Base-by-base conservation (phyloP, 2,329 filamentous ascomycete genomes). In the Ophiosphaerella narmari region DNA sequence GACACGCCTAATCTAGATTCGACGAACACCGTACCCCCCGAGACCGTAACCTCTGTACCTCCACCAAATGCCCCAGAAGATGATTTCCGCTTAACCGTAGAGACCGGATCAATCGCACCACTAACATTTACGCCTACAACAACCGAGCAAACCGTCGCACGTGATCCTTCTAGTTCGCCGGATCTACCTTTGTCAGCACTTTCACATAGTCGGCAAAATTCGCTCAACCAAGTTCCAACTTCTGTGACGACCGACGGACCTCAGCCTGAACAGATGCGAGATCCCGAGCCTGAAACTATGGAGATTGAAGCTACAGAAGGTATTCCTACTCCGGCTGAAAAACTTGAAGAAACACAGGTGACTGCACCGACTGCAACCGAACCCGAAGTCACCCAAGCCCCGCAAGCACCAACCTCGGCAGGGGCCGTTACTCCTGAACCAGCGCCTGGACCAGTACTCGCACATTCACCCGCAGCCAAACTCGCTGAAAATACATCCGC, bases 131-230 rank as follows among this genome's bases (percentile, higher is more conserved):
- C 39, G 2, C 31, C 52, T 13, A 53, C 59, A 41, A 42, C 48
- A 12, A 34, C 14, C 8, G 44, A 49, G 21, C 42, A 43, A 26
- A 39, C 39, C 7, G 26, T 57, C 35, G 54, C 55, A 33, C 61
- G 60, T 24, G 73, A 75, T 39, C 57, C 63, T 2, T 75, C 74
- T 1, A 77, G 72, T 53, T 77, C 75, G 4, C 74, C 75, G 14
- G 75, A 78, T 16, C 54, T 75, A 24, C 75, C 76, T n/a, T 57
- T 78, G 7, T 68, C 70, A 13, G 52, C 63, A 3, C 63, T 63
- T 8, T 59, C 65, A n/a, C 73, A 75, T 45, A 75, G 72, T 58
- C 65, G 71, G 31, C 70, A 72, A 42, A 70, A 65, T 21, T 77
- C 75, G 9, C 49, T 59, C 12, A 65, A 57, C 37, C 62, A 70